Evolutionary conservation across 1,284 basidiomycete species (phyloP), one percentile per base, ranked within the genome.

Genomic region (Limonomyces culmigenus): DNA sequence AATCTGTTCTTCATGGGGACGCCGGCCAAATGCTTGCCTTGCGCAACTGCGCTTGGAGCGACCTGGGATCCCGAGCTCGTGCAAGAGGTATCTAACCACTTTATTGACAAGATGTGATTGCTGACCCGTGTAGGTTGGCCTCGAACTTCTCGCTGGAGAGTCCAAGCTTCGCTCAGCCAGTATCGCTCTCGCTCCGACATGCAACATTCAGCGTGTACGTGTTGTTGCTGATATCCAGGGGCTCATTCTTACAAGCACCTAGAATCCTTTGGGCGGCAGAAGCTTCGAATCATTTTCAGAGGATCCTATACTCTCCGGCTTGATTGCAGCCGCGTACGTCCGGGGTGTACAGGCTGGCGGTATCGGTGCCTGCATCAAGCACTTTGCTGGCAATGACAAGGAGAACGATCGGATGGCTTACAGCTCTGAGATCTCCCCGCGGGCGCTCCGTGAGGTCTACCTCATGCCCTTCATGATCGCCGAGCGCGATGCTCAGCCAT

Each of bases 381-480:
- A 65, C 40, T 65, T 60, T 37, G 61, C 43, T 3, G 67, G 55
- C 11, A 79, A 77, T 51, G 74, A 78, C 45, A 73, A 76, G 50
- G 74, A 77, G 48, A 63, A 74, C 44, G 72, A 75, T 44, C 61
- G 71, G 19, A 74, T 66, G 18, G 68, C 68, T 19, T 69, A 67
- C 2, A 66, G 76, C 29, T 72, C 70, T 12, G 65, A 75, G 27
- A 53, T 80, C 42, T 70, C 67, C 15, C 65, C 70, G 27, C 60
- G 76, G 32, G 71, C 75, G 17, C 54, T 81, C 16, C 63, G 76
- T 38, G 77, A 81, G 50, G 60, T 83, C 33, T 80, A 81, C 50
- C 58, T 80, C 15, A 71, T 74, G 48, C 75, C 77, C 59, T 77
- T 75, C 48, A 76, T 75, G 73, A 50, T 74, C 19, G 71, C 71